Evolutionary conservation across 2,329 filamentous ascomycete genomes (phyloP).

Genomic region (Diaporthe sp.): DNA sequence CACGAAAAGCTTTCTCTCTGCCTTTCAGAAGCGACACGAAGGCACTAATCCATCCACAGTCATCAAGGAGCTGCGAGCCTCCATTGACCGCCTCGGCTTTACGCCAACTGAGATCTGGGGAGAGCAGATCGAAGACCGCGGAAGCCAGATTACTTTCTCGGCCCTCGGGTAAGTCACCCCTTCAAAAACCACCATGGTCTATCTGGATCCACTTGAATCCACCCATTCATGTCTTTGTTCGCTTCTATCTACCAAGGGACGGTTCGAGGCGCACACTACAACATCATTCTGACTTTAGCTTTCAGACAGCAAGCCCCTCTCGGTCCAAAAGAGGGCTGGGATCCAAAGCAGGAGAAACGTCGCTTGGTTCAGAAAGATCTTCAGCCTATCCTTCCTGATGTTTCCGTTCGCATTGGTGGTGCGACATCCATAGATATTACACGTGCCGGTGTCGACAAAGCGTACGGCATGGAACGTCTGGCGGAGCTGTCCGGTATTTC

Average conservation of each 20-base stretch:
- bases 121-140: slow-evolving; percentile 52
- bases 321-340: slow-evolving; percentile 48
- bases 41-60: slow-evolving; percentile 27
- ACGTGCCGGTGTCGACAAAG: slow-evolving; percentile 51
- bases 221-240: neutral
- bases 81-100: slow-evolving; percentile 50
- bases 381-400: slow-evolving; percentile 45
- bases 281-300: neutral
- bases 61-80: slow-evolving; percentile 46
- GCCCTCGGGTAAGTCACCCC: slow-evolving; percentile 43
- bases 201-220: neutral
- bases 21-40: neutral
- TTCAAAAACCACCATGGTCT: neutral
- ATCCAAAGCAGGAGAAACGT: slow-evolving; percentile 52
- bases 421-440: slow-evolving; percentile 53
- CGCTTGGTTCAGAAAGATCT: slow-evolving; percentile 51
- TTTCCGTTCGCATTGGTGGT: slow-evolving; percentile 54
- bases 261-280: neutral
- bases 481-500: slow-evolving; percentile 44
- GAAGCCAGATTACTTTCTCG: slow-evolving; percentile 54
- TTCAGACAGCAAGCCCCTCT: slow-evolving; percentile 49
- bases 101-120: slow-evolving; percentile 51
- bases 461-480: slow-evolving; percentile 43
- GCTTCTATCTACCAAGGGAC: neutral
- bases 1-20: neutral